A percentile compares a stretch with the other conserved stretches of the same genome.
These are phyloP conservation scores for Paramecium sexaurelia DNA, from an alignment of 73 alveolate genomes.

Conservation along the genomic window DNA sequence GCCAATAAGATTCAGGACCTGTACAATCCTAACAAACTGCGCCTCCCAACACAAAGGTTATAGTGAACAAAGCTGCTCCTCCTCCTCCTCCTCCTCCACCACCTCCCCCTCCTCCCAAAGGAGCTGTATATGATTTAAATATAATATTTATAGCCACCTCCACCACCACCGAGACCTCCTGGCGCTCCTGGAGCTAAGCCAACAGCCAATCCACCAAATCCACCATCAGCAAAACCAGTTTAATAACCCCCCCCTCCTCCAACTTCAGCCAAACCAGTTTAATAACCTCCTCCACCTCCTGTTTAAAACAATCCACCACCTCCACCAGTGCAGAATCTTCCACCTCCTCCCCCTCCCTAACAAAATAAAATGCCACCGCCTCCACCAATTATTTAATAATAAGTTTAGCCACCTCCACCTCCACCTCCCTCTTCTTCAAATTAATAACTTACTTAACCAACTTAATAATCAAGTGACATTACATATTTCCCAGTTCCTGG, in stretches of 20 bases:
- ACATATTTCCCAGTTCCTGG: slow-evolving; percentile 51
- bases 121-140: background rate
- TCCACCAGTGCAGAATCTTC: background rate
- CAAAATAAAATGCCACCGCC: background rate
- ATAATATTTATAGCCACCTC: background rate
- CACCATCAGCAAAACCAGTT: background rate
- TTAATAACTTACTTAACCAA: background rate
- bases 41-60: slow-evolving; percentile 16
- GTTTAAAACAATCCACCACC: background rate
- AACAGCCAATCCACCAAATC: background rate
- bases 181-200: background rate
- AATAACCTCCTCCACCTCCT: slow-evolving; percentile 1
- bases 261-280: too few relatives aligned
- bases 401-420: background rate
- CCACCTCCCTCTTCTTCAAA: background rate
- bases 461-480: background rate
- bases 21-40: background rate
- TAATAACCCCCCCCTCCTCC: slow-evolving; percentile 11
- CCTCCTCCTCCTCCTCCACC: slow-evolving; percentile 51
- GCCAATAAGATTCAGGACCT: background rate
- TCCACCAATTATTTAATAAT: background rate
- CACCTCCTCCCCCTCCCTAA: slow-evolving; percentile 30
- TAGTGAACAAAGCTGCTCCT: slow-evolving; percentile 9
- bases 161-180: slow-evolving; percentile 32
- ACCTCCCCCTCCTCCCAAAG: slow-evolving; percentile 51